phyloP scores from a whole-genome alignment of 2,329 filamentous ascomycete species.

The Colletotrichum aenigma region DNA sequence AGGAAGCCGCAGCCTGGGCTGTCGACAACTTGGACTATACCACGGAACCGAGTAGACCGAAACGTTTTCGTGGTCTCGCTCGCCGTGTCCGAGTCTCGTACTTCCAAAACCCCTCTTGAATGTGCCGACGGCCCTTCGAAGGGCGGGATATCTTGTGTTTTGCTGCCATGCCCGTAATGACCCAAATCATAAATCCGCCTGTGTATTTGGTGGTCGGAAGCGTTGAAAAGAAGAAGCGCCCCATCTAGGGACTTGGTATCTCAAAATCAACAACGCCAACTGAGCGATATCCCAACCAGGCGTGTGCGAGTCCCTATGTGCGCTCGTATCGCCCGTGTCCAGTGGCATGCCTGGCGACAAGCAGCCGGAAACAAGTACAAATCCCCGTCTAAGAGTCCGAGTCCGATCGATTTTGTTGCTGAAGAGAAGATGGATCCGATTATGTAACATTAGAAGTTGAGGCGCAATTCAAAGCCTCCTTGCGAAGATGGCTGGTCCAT shows the following conservation, averaged over 20 bases:
- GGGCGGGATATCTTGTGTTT: constrained; percentile 18
- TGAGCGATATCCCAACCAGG: constrained; percentile 18
- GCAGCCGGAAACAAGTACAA: not conserved
- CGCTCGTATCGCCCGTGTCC: not conserved
- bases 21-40: not conserved
- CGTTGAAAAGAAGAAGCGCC: constrained; percentile 19
- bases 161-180: constrained; percentile 12
- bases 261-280: constrained; percentile 24
- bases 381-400: not conserved
- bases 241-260: constrained; percentile 22
- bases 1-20: not conserved
- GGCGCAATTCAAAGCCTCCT: constrained; percentile 48
- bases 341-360: constrained; percentile 4
- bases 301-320: constrained; percentile 12
- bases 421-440: constrained; percentile 4
- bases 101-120: not conserved
- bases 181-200: constrained; percentile 15
- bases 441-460: constrained; percentile 44
- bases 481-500: constrained; percentile 32
- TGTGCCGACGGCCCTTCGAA: not conserved
- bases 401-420: constrained; percentile 4
- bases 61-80: not conserved
- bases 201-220: constrained; percentile 1
- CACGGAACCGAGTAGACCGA: not conserved
- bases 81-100: not conserved